Percentiles rank a stretch among this genome's conserved stretches.
phyloP scores from a whole-genome alignment of 208 protist genomes.

The Lotmaria passim region DNA sequence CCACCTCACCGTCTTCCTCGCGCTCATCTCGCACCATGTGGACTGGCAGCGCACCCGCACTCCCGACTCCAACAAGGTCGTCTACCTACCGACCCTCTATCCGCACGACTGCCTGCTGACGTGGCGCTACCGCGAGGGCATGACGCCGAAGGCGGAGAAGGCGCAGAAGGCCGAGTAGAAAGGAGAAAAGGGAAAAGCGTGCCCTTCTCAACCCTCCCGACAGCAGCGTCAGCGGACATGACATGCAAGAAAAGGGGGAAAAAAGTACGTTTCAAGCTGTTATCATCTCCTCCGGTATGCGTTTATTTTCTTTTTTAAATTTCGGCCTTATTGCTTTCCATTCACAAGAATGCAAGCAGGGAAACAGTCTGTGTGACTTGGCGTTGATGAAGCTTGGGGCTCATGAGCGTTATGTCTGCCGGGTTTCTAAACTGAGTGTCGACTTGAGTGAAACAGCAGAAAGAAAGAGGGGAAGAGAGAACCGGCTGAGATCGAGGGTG shows the following conservation, averaged over 20 bases:
- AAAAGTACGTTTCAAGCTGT: no score
- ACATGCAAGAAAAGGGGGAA: neutral
- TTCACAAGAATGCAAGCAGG: no score
- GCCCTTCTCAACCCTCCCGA: neutral
- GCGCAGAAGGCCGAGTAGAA: constrained; percentile 26
- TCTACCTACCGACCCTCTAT: constrained; percentile 93
- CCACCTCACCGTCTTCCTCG: constrained; percentile 92
- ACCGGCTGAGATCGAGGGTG: no score
- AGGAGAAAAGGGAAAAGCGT: neutral
- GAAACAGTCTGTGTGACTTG: no score
- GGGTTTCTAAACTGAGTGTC: no score
- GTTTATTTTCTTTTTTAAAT: no score
- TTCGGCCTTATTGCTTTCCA: no score
- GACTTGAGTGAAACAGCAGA: no score
- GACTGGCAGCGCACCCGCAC: constrained; percentile 87
- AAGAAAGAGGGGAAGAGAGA: no score
- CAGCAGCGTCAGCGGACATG: neutral
- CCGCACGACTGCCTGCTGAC: constrained; percentile 87
- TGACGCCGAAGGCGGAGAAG: constrained; percentile 25
- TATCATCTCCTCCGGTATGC: no score
- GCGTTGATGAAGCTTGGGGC: no score
- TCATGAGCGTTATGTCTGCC: no score
- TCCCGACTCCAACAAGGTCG: constrained; percentile 87
- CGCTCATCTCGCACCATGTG: constrained; percentile 63
- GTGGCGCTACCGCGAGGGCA: constrained; percentile 66